Evolutionary conservation across 371 early-diverging fungal genomes (phyloP), one percentile per base, ranked within the genome.

Genomic region (Dinochytrium kinnereticum): DNA sequence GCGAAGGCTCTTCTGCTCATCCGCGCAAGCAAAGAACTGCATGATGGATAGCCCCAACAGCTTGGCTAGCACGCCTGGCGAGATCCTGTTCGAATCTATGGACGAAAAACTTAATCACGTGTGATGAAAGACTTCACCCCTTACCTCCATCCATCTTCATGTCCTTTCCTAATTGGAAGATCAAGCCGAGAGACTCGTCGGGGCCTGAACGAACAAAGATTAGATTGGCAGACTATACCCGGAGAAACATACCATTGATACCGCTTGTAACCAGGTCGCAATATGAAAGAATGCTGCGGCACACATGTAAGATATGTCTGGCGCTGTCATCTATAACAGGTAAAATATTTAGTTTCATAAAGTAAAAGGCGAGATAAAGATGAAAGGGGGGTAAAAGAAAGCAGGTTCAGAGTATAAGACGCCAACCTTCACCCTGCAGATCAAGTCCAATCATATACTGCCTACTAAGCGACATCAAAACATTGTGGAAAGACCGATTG

Each of bases 401-500:
- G 13, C 10, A 44, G 21, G 21, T 44, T 21, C 10, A 53, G 5
- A 21, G 34, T 28, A 13, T 7, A 61, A 38, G 64, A 61, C 49
- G 40, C 72, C 61, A 71, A n/a, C 21, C 24, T 53, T 49, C 61
- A 39, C 61, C 5, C 37, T 61, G 19, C 77, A 77, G 17, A 79
- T 74, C n/a, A 59, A n/a, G 13, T 26, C 26, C 26, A 53, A 53
- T 7, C n/a, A 26, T 79, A 74, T 86, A 85, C 72, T 84, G 86
- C 19, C 82, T 77, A 64, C 81, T 73, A 64, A 88, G 70, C 19
- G 82, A 78, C 61, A 84, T 49, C 76, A 87, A 64, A 0, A 87
- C 59, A 26, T 80, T 81, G 55, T 90, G 87, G 34, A 90, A 74
- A 3, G 87, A 82, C 34, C 80, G 38, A 59, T 75, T 68, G 5